Conservation (phyloP, 495 filamentous ascomycete genomes). For the Lindgomyces ingoldianus region DNA sequence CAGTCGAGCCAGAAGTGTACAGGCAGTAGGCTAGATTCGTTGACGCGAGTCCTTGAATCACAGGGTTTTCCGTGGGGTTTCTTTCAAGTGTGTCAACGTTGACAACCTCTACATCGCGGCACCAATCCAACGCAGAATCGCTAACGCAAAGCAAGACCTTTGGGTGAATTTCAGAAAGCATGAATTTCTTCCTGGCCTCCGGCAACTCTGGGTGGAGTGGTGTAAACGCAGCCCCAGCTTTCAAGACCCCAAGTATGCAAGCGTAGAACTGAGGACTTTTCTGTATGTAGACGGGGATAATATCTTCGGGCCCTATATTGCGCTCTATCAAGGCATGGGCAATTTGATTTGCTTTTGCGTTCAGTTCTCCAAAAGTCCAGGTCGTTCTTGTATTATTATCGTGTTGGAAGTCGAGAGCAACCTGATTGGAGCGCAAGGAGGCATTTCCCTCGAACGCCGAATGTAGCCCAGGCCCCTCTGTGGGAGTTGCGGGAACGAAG, state of each 20-base stretch:
- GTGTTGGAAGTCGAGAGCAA: slow-evolving; percentile 45
- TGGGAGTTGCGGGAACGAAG: too few species aligned
- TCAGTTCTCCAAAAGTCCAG: slow-evolving; percentile 44
- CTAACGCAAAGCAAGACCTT: slow-evolving; percentile 34
- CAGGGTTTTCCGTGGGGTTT: slow-evolving; percentile 14
- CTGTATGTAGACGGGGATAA: slow-evolving; percentile 44
- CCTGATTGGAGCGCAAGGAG: slow-evolving; percentile 24
- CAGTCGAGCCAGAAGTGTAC: slow-evolving; percentile 49
- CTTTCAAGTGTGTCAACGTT: slow-evolving; percentile 8
- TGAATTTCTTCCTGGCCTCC: slow-evolving; percentile 43
- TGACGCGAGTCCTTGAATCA: background rate
- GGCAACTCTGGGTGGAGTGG: slow-evolving; percentile 46
- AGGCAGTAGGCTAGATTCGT: slow-evolving; percentile 45
- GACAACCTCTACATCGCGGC: background rate
- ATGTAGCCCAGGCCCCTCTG: too few species aligned
- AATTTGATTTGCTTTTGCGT: slow-evolving; percentile 44
- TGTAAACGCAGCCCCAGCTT: slow-evolving; percentile 48
- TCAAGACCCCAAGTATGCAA: slow-evolving; percentile 46
- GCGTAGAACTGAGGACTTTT: slow-evolving; percentile 49
- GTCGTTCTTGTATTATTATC: slow-evolving; percentile 27
- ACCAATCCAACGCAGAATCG: slow-evolving; percentile 24
- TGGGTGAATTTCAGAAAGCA: slow-evolving; percentile 45
- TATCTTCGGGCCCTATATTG: slow-evolving; percentile 41
- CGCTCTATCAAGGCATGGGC: slow-evolving; percentile 42
- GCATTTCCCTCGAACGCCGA: slow-evolving; percentile 40